Evolutionary conservation across 169 alveolate genomes (phyloP).

Genomic region (Eimeria tenella): DNA sequence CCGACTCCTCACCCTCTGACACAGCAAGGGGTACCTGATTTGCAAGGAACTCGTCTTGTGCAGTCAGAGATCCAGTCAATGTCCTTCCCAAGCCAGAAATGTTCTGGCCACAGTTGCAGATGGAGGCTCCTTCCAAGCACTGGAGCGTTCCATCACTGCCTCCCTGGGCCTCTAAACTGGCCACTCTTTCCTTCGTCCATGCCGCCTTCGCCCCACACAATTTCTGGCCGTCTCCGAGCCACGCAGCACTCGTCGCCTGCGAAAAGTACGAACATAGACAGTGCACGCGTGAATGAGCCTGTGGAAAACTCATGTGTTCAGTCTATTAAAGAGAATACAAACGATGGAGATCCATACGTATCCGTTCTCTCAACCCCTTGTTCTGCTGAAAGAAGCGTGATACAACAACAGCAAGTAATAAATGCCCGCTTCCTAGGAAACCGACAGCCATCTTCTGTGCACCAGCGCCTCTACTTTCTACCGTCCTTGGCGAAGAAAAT

Average conservation of each 20-base stretch:
- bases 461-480: neutral
- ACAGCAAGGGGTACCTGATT: neutral
- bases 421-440: neutral
- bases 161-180: neutral
- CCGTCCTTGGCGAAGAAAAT: neutral
- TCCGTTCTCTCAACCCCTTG: neutral
- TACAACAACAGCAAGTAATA: neutral
- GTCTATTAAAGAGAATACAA: too few relatives aligned
- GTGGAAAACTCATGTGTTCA: neutral
- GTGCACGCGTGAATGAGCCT: neutral
- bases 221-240: neutral
- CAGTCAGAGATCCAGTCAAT: neutral
- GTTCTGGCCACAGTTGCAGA: neutral
- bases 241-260: neutral
- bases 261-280: neutral
- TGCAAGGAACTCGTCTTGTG: neutral
- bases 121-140: neutral
- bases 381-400: neutral
- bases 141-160: neutral
- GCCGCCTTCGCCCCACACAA: neutral
- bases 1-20: slow-evolving; percentile 13
- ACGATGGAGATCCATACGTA: too few relatives aligned
- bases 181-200: neutral
- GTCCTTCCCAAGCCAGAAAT: neutral
- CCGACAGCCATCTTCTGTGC: neutral